These are phyloP conservation scores for Schwanniomyces sp. DNA, from an alignment of 805 yeast genomes.

Conservation along the genomic window DNA sequence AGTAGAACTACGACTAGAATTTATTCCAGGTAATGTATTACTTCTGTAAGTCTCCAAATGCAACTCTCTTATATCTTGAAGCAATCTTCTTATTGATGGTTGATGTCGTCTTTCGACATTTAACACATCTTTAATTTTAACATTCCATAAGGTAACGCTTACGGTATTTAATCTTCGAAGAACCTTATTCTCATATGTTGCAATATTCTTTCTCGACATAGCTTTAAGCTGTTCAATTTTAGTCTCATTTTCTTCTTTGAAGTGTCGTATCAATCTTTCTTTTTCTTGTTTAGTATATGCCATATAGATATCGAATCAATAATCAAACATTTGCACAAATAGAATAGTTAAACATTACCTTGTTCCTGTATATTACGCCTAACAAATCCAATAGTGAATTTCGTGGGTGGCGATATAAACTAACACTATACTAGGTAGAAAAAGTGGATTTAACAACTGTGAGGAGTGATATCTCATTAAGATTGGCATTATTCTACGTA, in stretches of 20 bases:
- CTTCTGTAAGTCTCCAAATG: slow-evolving; percentile 1
- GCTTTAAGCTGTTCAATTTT: slow-evolving; percentile 23
- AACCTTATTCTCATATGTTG: slow-evolving; percentile 34
- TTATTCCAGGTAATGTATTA: not conserved
- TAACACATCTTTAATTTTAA: slow-evolving; percentile 44
- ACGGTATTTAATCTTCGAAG: slow-evolving; percentile 45
- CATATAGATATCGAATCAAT: slow-evolving; percentile 3
- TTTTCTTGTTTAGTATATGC: slow-evolving; percentile 34
- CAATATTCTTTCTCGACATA: slow-evolving; percentile 20
- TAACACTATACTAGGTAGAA: not conserved
- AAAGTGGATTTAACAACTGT: slow-evolving; percentile 1
- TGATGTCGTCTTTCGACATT: slow-evolving; percentile 44
- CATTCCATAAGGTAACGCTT: slow-evolving; percentile 49
- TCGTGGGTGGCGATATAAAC: slow-evolving; percentile 1
- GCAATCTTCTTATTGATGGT: slow-evolving; percentile 27
- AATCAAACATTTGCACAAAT: too few relatives aligned
- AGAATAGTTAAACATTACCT: not conserved
- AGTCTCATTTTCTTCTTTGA: slow-evolving; percentile 20
- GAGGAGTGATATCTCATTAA: not conserved
- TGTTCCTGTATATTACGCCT: not conserved
- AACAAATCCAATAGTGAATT: not conserved
- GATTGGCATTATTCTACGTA: not conserved
- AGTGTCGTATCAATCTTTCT: slow-evolving; percentile 29
- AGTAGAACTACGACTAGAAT: not conserved
- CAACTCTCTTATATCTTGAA: slow-evolving; percentile 19